These are phyloP conservation scores for Lunularia cruciata DNA, from an alignment of 225 moss, liverwort and hornwort species.

Conservation along the genomic window DNA sequence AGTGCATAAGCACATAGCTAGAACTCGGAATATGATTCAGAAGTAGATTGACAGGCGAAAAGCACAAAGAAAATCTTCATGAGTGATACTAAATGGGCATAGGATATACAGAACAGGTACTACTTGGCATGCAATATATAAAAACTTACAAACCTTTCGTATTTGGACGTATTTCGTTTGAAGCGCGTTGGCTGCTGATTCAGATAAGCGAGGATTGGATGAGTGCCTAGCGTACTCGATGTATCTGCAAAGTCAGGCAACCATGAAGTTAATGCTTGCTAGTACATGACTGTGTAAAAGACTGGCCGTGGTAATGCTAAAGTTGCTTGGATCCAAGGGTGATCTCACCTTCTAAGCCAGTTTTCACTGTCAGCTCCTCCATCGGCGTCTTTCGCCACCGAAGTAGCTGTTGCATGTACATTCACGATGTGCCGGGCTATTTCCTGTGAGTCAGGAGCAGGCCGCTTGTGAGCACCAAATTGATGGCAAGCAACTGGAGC, in stretches of 20 bases:
- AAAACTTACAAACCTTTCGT: slow-evolving; percentile 52
- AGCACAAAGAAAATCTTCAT: too few relatives aligned
- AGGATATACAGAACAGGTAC: background rate
- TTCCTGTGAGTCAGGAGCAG: slow-evolving; percentile 39
- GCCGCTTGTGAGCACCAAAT: background rate
- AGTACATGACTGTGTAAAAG: too few relatives aligned
- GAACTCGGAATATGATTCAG: too few relatives aligned
- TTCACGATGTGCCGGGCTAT: slow-evolving; percentile 91
- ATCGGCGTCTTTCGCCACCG: slow-evolving; percentile 69
- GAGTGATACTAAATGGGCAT: too few relatives aligned
- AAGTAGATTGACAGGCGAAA: too few relatives aligned
- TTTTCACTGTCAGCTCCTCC: slow-evolving; percentile 74
- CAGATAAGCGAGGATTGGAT: slow-evolving; percentile 83
- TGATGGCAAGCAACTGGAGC: too few relatives aligned
- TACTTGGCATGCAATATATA: background rate
- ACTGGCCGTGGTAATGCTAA: too few relatives aligned
- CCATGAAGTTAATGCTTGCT: background rate
- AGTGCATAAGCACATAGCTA: too few relatives aligned
- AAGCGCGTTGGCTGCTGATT: slow-evolving; percentile 73
- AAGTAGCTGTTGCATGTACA: slow-evolving; percentile 87
- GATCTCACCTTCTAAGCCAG: slow-evolving; percentile 73
- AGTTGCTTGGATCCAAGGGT: too few relatives aligned
- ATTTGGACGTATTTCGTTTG: slow-evolving; percentile 88
- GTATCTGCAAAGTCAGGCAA: slow-evolving; percentile 43
- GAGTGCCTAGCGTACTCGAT: slow-evolving; percentile 74